Evolutionary conservation across 1,284 basidiomycete genomes (phyloP), one percentile per base, ranked within the genome.

Genomic region (Rhodotorula sp.): DNA sequence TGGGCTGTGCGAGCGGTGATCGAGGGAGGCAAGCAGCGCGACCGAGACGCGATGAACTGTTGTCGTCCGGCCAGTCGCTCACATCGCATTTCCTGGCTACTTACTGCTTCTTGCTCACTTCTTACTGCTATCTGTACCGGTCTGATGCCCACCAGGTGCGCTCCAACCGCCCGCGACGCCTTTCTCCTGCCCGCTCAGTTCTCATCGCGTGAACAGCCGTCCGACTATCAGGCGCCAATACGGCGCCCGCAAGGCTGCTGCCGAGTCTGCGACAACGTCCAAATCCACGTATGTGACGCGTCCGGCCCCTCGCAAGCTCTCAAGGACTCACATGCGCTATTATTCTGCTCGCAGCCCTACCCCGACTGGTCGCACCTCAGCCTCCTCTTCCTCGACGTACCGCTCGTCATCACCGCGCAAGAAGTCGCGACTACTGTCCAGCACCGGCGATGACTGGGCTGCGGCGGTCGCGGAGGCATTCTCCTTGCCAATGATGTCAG

Each of bases 221-320:
- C 72, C 72, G 0, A 34, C 53, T 40, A 67, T 74, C 67, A 74
- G 69, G 59, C 63, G 70, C 8, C 52, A 54, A 26, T 74, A 74
- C 47, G 72, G 72, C 37, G 64, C 69, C 2, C 69, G 72, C 55
- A 74, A 71, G 44, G 5, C 63, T 6, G 5, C 47, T 24, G 22
- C 11, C 9, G 28, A 9, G 6, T 51, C 57, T 7, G 31, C 51
- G n/a, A 31, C 26, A 31, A 20, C 34, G 2, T 1, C 28, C 20
- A 47, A 37, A 18, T 28, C 26, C 11, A 20, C 10, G 26, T 30
- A 4, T 2, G 37, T 26, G 13, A 20, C 59, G 13, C 16, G 31
- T 22, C 15, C 20, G 2, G 6, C 46, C 26, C 24, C 55, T 24
- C 37, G n/a, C 4, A 24, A 1, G 11, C 24, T 15, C 24, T n/a